These are phyloP conservation scores for Cinnamomum chago DNA, from an alignment of 164 flowering plant species.

Conservation along the genomic window DNA sequence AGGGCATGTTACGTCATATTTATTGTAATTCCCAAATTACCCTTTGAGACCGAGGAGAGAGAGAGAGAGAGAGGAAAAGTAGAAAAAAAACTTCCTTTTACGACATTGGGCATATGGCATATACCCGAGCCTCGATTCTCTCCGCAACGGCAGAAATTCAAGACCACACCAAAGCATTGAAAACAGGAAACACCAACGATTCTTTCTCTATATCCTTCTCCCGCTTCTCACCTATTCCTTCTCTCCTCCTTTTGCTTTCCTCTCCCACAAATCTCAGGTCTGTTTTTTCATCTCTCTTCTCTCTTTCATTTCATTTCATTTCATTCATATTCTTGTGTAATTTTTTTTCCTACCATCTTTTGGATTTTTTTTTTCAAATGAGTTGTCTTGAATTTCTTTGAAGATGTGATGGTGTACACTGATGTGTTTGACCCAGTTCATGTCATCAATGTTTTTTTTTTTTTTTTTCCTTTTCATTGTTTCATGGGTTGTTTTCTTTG, in stretches of 20 bases:
- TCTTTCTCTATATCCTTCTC: neutral
- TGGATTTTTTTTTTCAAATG: neutral
- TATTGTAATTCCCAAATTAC: neutral
- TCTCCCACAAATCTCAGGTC: neutral
- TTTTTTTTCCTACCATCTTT: too few species aligned
- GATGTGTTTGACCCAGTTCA: neutral
- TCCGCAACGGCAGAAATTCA: constrained; percentile 9
- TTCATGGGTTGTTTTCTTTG: neutral
- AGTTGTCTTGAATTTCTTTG: too few species aligned
- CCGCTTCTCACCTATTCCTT: neutral
- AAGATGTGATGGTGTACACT: neutral
- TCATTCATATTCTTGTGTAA: neutral
- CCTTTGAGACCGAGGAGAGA: neutral
- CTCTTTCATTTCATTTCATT: constrained; percentile 7
- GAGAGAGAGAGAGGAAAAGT: neutral
- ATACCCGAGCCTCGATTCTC: constrained; percentile 40
- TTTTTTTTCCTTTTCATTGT: neutral
- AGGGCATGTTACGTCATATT: too few species aligned
- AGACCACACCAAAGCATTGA: constrained; percentile 3
- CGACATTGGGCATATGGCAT: constrained; percentile 14
- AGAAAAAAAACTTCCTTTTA: neutral
- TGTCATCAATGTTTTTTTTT: neutral
- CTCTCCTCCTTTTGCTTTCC: neutral
- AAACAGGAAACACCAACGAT: neutral
- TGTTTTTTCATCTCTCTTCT: neutral